A percentile compares a stretch with the other conserved stretches of the same genome.
These are phyloP conservation scores for Penicillium cosmopolitanum DNA, from an alignment of 495 filamentous ascomycete genomes.

Conservation along the genomic window DNA sequence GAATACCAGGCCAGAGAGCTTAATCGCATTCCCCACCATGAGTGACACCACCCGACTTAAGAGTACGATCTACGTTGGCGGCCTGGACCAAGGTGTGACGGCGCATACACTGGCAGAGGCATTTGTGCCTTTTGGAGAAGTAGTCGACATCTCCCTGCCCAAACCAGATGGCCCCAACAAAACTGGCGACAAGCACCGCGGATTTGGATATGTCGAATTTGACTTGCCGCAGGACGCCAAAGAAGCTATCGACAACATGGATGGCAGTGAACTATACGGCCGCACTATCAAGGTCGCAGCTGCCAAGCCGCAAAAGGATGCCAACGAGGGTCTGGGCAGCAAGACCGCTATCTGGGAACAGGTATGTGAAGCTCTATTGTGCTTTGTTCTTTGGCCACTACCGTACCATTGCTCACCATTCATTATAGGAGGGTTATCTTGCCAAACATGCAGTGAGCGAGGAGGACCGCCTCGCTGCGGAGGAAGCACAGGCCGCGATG, in stretches of 20 bases:
- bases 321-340: conserved; percentile 81
- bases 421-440: conserved; percentile 82
- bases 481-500: conserved; percentile 56
- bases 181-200: conserved; percentile 76
- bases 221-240: conserved; percentile 83
- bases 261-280: conserved; percentile 94
- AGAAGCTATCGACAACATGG: conserved; percentile 99
- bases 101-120: conserved; percentile 76
- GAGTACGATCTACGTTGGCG: conserved; percentile 85
- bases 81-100: conserved; percentile 79
- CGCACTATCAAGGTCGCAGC: conserved; percentile 87
- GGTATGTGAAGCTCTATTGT: conserved; percentile 56
- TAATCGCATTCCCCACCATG: conserved; percentile 7
- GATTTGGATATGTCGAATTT: conserved; percentile 97
- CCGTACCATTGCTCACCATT: neutral
- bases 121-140: conserved; percentile 95
- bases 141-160: conserved; percentile 85
- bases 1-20: neutral
- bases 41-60: conserved; percentile 83
- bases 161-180: conserved; percentile 69
- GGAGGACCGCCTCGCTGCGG: conserved; percentile 73
- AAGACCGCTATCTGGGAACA: conserved; percentile 99
- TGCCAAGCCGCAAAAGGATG: conserved; percentile 91
- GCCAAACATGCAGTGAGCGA: conserved; percentile 88
- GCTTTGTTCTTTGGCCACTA: neutral